A percentile compares a stretch with the other conserved stretches of the same genome.
Evolutionary conservation across 2,329 filamentous ascomycete species (phyloP).

Genomic region (Ophiostoma angusticollis): DNA sequence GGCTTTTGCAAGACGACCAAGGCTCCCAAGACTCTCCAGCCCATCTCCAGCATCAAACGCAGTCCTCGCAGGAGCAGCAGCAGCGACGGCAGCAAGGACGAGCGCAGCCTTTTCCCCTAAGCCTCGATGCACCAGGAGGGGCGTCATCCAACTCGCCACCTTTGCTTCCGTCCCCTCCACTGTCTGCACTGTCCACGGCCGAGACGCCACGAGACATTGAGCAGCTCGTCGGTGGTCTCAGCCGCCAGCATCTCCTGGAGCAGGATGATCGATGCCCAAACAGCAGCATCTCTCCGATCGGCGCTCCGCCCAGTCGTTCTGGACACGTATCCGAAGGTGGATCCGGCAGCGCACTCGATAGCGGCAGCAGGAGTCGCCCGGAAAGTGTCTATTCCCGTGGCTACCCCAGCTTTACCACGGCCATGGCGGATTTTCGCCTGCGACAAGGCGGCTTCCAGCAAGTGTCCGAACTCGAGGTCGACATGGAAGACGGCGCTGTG

Average conservation of each 20-base stretch:
- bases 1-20: not conserved
- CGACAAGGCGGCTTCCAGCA: conserved; percentile 1
- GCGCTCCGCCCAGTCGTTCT: too few species aligned
- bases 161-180: not conserved
- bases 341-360: not conserved
- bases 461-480: conserved; percentile 2
- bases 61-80: not conserved
- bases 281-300: too few species aligned
- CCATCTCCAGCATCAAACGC: not conserved
- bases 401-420: not conserved
- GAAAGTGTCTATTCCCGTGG: too few species aligned
- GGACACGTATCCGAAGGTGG: too few species aligned
- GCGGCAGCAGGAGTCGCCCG: not conserved
- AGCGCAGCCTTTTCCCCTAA: not conserved
- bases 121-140: not conserved
- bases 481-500: conserved; percentile 2
- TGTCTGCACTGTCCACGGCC: conserved; percentile 2
- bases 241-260: conserved; percentile 7
- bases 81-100: not conserved
- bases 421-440: conserved; percentile 3
- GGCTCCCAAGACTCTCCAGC: not conserved
- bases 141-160: conserved; percentile 1
- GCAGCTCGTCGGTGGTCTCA: conserved; percentile 5
- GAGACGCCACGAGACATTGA: conserved; percentile 5
- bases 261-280: too few species aligned